Conservation (phyloP, 371 early-diverging fungal genomes). For the Lichtheimia ramosa region DNA sequence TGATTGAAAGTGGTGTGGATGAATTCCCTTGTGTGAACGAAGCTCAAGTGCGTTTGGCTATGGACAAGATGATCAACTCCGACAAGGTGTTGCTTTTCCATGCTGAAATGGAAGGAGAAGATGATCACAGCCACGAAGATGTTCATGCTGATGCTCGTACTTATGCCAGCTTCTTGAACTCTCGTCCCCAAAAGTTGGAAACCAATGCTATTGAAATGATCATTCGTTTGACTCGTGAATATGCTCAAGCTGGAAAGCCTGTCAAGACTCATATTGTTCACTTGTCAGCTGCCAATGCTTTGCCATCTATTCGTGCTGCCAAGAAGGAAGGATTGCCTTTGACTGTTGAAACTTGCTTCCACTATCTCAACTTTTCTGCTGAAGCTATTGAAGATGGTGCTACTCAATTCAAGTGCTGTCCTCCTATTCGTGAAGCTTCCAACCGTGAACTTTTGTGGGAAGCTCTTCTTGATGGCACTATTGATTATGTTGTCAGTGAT, state of each 20-base stretch:
- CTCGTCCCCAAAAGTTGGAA: slow-evolving; percentile 73
- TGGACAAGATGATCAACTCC: slow-evolving; percentile 56
- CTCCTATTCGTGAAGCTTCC: slow-evolving; percentile 75
- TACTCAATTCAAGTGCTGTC: slow-evolving; percentile 85
- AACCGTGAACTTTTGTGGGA: slow-evolving; percentile 77
- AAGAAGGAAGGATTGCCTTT: slow-evolving; percentile 70
- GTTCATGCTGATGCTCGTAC: slow-evolving; percentile 42
- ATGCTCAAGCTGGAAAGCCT: slow-evolving; percentile 47
- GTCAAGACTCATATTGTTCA: slow-evolving; percentile 84
- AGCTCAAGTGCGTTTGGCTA: slow-evolving; percentile 64
- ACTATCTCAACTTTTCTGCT: slow-evolving; percentile 71
- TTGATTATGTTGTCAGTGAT: slow-evolving; percentile 83
- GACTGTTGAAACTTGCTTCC: slow-evolving; percentile 84
- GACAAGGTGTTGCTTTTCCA: slow-evolving; percentile 72
- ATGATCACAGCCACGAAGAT: slow-evolving; percentile 13
- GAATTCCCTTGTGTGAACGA: slow-evolving; percentile 84
- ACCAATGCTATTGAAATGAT: slow-evolving; percentile 74
- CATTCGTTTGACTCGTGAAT: slow-evolving; percentile 67
- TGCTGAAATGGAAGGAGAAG: slow-evolving; percentile 68
- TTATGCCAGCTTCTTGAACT: slow-evolving; percentile 69
- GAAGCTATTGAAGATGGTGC: slow-evolving; percentile 73
- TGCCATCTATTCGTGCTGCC: slow-evolving; percentile 74
- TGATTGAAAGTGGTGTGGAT: slow-evolving; percentile 84
- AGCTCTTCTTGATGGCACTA: slow-evolving; percentile 75
- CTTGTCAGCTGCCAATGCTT: slow-evolving; percentile 73